A percentile compares a stretch with the other conserved stretches of the same genome.
phyloP scores from a whole-genome alignment of 1,284 basidiomycete genomes.

The Xanthoconium separans region DNA sequence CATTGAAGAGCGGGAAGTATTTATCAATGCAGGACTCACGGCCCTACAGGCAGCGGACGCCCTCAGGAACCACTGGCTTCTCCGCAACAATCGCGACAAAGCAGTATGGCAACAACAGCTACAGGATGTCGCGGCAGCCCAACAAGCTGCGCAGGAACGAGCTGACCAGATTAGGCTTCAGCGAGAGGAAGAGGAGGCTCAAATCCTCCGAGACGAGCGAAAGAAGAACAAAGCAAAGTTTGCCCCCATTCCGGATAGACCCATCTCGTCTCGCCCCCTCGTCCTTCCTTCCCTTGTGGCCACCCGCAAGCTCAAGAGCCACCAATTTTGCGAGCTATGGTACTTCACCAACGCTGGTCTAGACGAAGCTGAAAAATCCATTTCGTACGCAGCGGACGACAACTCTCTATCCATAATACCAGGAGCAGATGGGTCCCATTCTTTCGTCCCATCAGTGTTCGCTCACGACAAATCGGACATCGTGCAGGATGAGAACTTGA shows the following conservation, averaged over 20 bases:
- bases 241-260: not conserved
- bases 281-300: not conserved
- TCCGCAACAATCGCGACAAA: not conserved
- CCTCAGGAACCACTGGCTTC: not conserved
- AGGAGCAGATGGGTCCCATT: not conserved
- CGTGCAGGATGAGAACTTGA: not conserved
- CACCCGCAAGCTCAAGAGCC: not conserved
- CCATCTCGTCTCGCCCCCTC: accelerated
- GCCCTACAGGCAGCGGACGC: not conserved
- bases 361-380: not conserved
- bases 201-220: not conserved
- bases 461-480: not conserved
- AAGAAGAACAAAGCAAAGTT: not conserved
- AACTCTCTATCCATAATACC: not conserved
- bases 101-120: not conserved
- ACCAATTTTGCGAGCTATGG: not conserved
- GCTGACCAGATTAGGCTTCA: not conserved
- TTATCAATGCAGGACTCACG: not conserved
- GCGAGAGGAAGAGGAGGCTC: not conserved
- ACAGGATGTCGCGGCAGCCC: not conserved
- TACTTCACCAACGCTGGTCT: not conserved
- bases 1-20: not conserved
- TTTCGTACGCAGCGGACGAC: not conserved
- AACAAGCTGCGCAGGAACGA: not conserved
- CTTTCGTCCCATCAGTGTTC: not conserved